phyloP scores from a whole-genome alignment of 116 monocot species.

The Posidonia oceanica region DNA sequence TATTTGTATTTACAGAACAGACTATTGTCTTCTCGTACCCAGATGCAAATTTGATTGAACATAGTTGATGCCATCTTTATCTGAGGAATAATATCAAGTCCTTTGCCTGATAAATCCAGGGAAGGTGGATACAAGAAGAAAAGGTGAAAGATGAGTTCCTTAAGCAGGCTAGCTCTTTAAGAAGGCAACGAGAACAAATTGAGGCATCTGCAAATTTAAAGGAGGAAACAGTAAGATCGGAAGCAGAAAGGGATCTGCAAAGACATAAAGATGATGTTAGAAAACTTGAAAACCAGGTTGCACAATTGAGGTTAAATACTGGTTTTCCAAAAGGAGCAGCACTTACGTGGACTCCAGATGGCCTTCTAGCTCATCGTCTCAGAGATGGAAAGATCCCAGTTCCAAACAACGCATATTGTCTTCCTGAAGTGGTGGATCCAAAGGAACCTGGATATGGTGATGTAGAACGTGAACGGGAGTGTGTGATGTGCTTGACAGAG shows the following conservation, averaged over 20 bases:
- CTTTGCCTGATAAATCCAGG: constrained; percentile 24
- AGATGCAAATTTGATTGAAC: no score
- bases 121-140: constrained; percentile 43
- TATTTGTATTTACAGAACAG: no score
- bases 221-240: constrained; percentile 33
- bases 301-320: constrained; percentile 22
- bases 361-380: constrained; percentile 9
- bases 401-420: background rate
- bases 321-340: constrained; percentile 33
- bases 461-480: constrained; percentile 38
- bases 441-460: constrained; percentile 14
- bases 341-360: constrained; percentile 22
- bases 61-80: background rate
- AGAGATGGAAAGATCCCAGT: background rate
- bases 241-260: constrained; percentile 45
- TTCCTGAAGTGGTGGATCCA: constrained; percentile 7
- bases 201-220: constrained; percentile 41
- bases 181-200: constrained; percentile 37
- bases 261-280: constrained; percentile 36
- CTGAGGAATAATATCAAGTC: background rate
- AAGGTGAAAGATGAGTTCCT: constrained; percentile 37
- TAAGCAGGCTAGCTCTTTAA: constrained; percentile 10
- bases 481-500: constrained; percentile 53
- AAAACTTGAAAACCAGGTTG: constrained; percentile 41
- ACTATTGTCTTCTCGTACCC: no score